Conservation (phyloP, 2,329 filamentous ascomycete genomes). For the Ceratocystis cubensis region DNA sequence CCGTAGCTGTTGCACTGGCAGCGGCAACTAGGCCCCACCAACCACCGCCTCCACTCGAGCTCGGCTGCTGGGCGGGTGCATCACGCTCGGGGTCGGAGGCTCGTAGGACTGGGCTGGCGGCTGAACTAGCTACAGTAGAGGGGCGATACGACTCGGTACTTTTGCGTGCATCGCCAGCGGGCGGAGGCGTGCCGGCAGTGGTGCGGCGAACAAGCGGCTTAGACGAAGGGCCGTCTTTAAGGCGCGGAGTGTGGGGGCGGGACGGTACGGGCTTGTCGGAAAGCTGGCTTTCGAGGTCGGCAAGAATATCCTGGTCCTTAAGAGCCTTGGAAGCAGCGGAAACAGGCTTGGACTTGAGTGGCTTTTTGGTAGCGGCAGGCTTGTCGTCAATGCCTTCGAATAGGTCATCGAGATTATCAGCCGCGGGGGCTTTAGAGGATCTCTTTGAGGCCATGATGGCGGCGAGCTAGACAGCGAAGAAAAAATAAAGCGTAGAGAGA, state of each 20-base stretch:
- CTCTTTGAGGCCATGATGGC: slow-evolving; percentile 48
- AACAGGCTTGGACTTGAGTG: slow-evolving; percentile 34
- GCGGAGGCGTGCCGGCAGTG: slow-evolving; percentile 24
- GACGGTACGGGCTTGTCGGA: slow-evolving; percentile 58
- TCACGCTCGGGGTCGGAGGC: slow-evolving; percentile 27
- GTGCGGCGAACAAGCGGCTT: slow-evolving; percentile 54
- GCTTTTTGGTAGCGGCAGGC: slow-evolving; percentile 37
- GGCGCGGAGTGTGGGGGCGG: slow-evolving; percentile 71
- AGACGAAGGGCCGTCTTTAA: slow-evolving; percentile 41
- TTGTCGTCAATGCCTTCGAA: slow-evolving; percentile 49
- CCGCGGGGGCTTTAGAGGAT: slow-evolving; percentile 41
- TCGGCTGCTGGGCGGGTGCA: slow-evolving; percentile 46
- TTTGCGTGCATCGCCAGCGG: slow-evolving; percentile 41
- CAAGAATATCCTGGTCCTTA: slow-evolving; percentile 62
- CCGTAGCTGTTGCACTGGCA: slow-evolving; percentile 43
- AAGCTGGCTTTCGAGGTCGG: slow-evolving; percentile 65
- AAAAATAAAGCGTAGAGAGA: slow-evolving; percentile 15
- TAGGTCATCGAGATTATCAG: slow-evolving; percentile 49
- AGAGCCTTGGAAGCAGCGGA: slow-evolving; percentile 39
- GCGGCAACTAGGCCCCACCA: slow-evolving; percentile 68
- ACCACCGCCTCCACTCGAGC: slow-evolving; percentile 45
- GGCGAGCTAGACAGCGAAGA: slow-evolving; percentile 10
- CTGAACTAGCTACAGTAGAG: slow-evolving; percentile 59
- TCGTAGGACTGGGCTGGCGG: slow-evolving; percentile 37
- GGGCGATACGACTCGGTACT: slow-evolving; percentile 60